These are phyloP conservation scores for Trichomonascaceae sp. DNA, from an alignment of 1,139 yeast genomes.

Conservation along the genomic window DNA sequence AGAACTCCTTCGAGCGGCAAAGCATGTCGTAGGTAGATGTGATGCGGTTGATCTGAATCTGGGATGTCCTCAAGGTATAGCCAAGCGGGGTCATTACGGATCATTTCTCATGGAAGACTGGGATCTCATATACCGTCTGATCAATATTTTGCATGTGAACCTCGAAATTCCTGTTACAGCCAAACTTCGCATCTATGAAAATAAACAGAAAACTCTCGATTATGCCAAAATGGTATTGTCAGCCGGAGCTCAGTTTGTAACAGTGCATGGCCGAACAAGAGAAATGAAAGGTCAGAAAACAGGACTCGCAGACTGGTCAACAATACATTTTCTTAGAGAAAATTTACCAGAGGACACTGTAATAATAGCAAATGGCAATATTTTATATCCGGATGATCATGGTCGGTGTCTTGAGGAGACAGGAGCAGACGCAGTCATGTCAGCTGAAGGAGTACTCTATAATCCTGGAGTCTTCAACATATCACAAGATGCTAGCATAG, in stretches of 20 bases:
- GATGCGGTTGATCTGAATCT: constrained; percentile 94
- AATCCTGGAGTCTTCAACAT: constrained; percentile 80
- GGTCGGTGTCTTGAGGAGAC: constrained; percentile 58
- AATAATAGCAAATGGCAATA: constrained; percentile 89
- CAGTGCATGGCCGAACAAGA: constrained; percentile 92
- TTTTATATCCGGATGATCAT: constrained; percentile 77
- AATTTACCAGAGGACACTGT: constrained; percentile 79
- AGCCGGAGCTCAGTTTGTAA: constrained; percentile 94
- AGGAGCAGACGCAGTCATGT: constrained; percentile 88
- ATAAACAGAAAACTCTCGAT: constrained; percentile 71
- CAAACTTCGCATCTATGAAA: constrained; percentile 85
- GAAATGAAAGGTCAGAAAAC: constrained; percentile 97
- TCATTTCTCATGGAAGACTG: constrained; percentile 97
- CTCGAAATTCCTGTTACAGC: constrained; percentile 89
- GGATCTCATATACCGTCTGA: constrained; percentile 70
- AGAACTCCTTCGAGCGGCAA: constrained; percentile 91
- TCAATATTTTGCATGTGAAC: constrained; percentile 64
- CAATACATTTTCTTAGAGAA: constrained; percentile 66
- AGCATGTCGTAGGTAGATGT: constrained; percentile 74
- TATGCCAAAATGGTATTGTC: constrained; percentile 87
- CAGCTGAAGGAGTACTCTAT: constrained; percentile 91
- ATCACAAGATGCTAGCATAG: constrained; percentile 37
- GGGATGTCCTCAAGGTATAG: constrained; percentile 98
- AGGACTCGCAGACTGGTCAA: constrained; percentile 91
- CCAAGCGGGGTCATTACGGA: constrained; percentile 90